These are phyloP conservation scores for Trichosporon asahii DNA, from an alignment of 1,284 basidiomycete species.

Conservation along the genomic window DNA sequence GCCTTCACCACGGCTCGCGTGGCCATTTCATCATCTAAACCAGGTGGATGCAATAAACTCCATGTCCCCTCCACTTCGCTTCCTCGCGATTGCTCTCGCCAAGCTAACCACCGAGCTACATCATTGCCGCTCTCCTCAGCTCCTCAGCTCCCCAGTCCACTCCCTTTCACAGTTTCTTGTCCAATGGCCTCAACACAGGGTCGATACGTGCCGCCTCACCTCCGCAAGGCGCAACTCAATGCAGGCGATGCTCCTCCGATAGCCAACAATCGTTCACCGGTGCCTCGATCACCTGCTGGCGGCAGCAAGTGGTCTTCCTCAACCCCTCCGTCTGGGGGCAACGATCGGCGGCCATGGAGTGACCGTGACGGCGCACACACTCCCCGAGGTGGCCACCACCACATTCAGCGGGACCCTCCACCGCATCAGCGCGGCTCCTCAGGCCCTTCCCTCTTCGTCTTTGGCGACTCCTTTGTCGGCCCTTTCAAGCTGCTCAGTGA, in stretches of 20 bases:
- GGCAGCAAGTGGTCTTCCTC: neutral
- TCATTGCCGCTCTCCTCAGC: neutral
- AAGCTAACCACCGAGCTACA: neutral
- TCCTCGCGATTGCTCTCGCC: neutral
- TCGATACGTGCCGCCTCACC: constrained; percentile 12
- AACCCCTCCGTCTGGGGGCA: neutral
- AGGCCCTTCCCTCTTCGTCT: constrained; percentile 33
- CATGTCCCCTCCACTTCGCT: neutral
- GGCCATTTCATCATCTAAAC: neutral
- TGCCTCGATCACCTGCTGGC: neutral
- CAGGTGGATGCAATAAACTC: neutral
- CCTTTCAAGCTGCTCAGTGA: constrained; percentile 43
- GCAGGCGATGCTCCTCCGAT: neutral
- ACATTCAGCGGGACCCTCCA: neutral
- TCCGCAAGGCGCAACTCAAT: constrained; percentile 4
- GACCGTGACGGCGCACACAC: neutral
- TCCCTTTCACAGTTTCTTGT: neutral
- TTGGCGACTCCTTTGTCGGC: constrained; percentile 47
- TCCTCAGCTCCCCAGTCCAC: neutral
- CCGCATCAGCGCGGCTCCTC: neutral
- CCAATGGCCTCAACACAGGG: neutral
- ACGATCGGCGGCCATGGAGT: neutral
- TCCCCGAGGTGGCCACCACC: neutral
- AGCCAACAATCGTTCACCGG: neutral
- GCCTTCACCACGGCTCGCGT: neutral